phyloP scores from a whole-genome alignment of 139 green algal species.

The Penium margaritaceum region DNA sequence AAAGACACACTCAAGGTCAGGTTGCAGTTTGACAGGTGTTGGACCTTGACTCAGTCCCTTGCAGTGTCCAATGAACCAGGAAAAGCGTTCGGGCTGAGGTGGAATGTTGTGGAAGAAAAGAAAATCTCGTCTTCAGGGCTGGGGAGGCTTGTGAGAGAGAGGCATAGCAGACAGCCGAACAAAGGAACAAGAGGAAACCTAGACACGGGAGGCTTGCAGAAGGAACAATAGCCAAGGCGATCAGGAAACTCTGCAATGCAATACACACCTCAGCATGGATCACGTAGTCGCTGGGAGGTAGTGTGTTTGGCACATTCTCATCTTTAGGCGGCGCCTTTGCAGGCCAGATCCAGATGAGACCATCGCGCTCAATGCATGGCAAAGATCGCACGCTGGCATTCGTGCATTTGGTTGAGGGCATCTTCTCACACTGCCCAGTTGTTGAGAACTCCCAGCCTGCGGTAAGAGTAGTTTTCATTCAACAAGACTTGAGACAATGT shows the following conservation, averaged over 20 bases:
- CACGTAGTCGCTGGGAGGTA: conserved; percentile 63
- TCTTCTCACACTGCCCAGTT: conserved; percentile 74
- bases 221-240: background rate
- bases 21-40: background rate
- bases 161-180: background rate
- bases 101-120: too few species aligned
- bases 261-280: conserved; percentile 70
- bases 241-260: background rate
- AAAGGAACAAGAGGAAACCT: background rate
- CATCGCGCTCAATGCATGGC: conserved; percentile 75
- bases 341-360: conserved; percentile 74
- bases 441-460: conserved; percentile 76
- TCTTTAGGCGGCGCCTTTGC: conserved; percentile 17
- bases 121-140: too few species aligned
- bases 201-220: background rate
- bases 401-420: conserved; percentile 69
- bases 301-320: conserved; percentile 48
- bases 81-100: too few species aligned
- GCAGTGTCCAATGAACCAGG: too few species aligned
- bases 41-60: too few species aligned
- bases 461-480: too few species aligned
- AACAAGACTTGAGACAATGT: background rate
- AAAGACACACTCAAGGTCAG: background rate
- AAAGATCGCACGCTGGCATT: conserved; percentile 67
- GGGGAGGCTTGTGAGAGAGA: too few species aligned